A percentile compares a stretch with the other conserved stretches of the same genome.
Evolutionary conservation across 768 basidiomycete genomes (phyloP).

Genomic region (Omphalotus guepiniiformis): DNA sequence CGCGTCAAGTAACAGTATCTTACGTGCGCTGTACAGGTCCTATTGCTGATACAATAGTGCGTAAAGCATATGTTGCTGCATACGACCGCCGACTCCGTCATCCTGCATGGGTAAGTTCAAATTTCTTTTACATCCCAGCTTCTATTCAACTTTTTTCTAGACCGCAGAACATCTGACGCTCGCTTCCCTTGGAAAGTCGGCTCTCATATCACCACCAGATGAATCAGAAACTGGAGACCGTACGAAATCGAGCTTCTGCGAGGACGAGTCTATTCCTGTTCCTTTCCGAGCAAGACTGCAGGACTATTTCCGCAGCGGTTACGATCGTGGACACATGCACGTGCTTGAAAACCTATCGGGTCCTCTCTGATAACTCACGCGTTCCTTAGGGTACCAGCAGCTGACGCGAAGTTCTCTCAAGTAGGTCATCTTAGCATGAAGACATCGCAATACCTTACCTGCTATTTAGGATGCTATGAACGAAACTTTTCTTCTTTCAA

Average conservation of each 20-base stretch:
- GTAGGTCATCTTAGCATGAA: constrained; percentile 27
- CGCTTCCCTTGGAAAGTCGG: constrained; percentile 59
- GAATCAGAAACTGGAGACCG: constrained; percentile 57
- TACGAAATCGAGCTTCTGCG: constrained; percentile 70
- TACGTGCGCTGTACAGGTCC: constrained; percentile 53
- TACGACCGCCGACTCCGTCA: constrained; percentile 91
- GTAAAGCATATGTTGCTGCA: constrained; percentile 81
- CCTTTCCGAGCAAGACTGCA: constrained; percentile 77
- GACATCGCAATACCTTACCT: not conserved
- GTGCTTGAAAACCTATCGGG: constrained; percentile 22
- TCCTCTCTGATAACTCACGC: not conserved
- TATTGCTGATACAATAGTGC: constrained; percentile 70
- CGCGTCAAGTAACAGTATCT: not conserved
- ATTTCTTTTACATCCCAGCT: not conserved
- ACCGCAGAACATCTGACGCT: constrained; percentile 94
- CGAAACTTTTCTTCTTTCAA: constrained; percentile 92
- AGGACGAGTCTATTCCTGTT: constrained; percentile 75
- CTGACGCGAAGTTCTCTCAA: constrained; percentile 90
- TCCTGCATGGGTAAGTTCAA: constrained; percentile 78
- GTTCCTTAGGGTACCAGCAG: constrained; percentile 80
- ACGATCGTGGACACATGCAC: constrained; percentile 96
- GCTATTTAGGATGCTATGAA: constrained; percentile 76
- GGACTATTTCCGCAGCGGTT: constrained; percentile 92
- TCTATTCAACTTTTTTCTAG: constrained; percentile 34
- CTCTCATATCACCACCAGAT: constrained; percentile 22